phyloP scores from a whole-genome alignment of 768 basidiomycete genomes.

The Lactarius hengduanensis region DNA sequence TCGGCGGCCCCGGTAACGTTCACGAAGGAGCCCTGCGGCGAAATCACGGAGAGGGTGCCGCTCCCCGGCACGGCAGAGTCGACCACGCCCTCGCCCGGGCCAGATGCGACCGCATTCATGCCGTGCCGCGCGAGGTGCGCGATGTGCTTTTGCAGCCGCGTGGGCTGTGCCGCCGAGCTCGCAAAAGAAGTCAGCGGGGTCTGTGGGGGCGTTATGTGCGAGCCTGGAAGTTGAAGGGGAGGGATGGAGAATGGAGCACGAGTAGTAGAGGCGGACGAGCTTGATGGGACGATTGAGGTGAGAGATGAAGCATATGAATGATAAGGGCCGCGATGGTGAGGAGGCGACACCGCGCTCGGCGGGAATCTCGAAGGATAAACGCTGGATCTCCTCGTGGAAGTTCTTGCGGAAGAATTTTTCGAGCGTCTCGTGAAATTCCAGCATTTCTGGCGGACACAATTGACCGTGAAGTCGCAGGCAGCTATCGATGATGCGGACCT shows the following conservation, averaged over 20 bases:
- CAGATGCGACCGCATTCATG: conserved; percentile 77
- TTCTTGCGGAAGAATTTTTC: conserved; percentile 84
- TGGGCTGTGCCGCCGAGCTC: conserved; percentile 46
- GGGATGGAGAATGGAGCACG: conserved; percentile 44
- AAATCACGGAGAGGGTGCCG: conserved; percentile 62
- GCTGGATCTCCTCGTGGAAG: conserved; percentile 77
- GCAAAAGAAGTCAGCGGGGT: conserved; percentile 31
- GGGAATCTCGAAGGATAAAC: conserved; percentile 57
- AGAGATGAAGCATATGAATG: conserved; percentile 24
- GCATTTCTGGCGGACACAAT: conserved; percentile 82
- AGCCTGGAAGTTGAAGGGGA: conserved; percentile 51
- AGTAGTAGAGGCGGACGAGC: conserved; percentile 27
- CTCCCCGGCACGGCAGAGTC: conserved; percentile 37
- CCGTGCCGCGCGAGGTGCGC: conserved; percentile 82
- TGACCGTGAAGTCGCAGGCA: conserved; percentile 82
- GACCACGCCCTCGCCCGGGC: conserved; percentile 53
- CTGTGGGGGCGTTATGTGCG: conserved; percentile 45
- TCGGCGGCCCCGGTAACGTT: conserved; percentile 56
- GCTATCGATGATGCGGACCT: conserved; percentile 79
- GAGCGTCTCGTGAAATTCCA: conserved; percentile 89
- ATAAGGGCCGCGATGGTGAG: conserved; percentile 18
- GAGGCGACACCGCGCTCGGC: conserved; percentile 42
- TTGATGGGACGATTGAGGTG: conserved; percentile 45
- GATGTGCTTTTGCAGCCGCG: conserved; percentile 75
- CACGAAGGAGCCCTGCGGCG: conserved; percentile 72